Evolutionary conservation across 768 basidiomycete species (phyloP).

Genomic region (Mycena vulgaris): DNA sequence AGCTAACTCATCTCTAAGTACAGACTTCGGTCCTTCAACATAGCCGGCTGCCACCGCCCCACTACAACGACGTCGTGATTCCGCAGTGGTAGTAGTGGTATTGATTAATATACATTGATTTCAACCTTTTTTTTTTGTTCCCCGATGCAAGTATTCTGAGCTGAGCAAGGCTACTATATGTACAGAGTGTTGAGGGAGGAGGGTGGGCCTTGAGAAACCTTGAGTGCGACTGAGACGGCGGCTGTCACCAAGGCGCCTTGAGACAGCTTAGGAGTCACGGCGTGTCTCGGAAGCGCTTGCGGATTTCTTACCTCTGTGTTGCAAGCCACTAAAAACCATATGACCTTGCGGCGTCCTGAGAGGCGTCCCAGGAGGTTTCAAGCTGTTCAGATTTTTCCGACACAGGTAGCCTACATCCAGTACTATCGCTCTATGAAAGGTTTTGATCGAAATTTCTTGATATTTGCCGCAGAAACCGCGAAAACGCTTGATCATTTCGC

Average conservation of each 20-base stretch:
- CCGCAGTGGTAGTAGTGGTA: background rate
- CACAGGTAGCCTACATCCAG: too few species aligned
- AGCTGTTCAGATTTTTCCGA: conserved; percentile 8
- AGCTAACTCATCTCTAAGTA: background rate
- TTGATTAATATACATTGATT: background rate
- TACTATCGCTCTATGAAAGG: too few species aligned
- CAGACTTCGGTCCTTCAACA: background rate
- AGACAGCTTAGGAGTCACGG: conserved; percentile 1
- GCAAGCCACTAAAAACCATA: conserved; percentile 13
- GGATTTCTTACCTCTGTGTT: background rate
- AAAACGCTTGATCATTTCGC: too few species aligned
- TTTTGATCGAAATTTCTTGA: too few species aligned
- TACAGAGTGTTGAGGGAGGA: background rate
- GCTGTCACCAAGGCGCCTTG: background rate
- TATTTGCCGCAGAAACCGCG: too few species aligned
- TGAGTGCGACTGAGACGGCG: background rate
- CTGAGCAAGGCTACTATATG: background rate
- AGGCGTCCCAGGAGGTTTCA: background rate
- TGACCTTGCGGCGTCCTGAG: conserved; percentile 2
- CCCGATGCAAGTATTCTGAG: background rate
- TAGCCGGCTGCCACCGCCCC: background rate
- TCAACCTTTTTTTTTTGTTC: background rate
- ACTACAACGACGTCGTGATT: background rate
- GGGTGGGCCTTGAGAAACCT: background rate
- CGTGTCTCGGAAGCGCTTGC: background rate